Percentiles rank a stretch among this genome's conserved stretches.
phyloP scores from a whole-genome alignment of 2,329 filamentous ascomycete genomes.

The Microdochium trichocladiopsis region DNA sequence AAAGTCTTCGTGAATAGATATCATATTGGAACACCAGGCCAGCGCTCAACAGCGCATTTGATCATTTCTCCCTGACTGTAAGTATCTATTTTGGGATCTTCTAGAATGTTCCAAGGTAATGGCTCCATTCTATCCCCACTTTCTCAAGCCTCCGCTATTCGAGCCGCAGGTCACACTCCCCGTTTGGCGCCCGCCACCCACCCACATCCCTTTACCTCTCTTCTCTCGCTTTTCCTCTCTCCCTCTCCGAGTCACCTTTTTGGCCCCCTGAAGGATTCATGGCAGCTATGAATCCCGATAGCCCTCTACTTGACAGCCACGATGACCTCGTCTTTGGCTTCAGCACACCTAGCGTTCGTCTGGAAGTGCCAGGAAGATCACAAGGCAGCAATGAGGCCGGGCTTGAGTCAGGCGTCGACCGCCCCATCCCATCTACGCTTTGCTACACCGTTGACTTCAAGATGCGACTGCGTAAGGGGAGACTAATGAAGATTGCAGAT shows the following conservation, averaged over 20 bases:
- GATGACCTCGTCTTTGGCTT: background rate
- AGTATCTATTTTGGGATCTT: background rate
- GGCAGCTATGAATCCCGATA: background rate
- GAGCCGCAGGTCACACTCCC: background rate
- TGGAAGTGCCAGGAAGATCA: background rate
- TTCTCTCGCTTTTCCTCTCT: background rate
- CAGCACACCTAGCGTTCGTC: background rate
- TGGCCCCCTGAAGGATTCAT: background rate
- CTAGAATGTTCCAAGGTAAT: background rate
- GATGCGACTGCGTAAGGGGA: background rate
- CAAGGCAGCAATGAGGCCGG: background rate
- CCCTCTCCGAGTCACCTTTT: background rate
- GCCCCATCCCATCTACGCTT: background rate
- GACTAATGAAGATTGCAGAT: background rate
- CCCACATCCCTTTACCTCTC: background rate
- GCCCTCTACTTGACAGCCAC: background rate
- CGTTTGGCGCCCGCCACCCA: background rate
- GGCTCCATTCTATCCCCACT: background rate
- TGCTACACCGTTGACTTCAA: background rate
- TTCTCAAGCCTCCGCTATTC: background rate
- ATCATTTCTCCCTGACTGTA: background rate
- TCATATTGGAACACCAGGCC: background rate
- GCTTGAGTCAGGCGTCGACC: background rate
- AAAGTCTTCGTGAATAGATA: background rate
- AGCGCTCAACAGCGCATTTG: background rate